Conservation (phyloP, 1,284 basidiomycete species). For the Ceratobasidium sp. region DNA sequence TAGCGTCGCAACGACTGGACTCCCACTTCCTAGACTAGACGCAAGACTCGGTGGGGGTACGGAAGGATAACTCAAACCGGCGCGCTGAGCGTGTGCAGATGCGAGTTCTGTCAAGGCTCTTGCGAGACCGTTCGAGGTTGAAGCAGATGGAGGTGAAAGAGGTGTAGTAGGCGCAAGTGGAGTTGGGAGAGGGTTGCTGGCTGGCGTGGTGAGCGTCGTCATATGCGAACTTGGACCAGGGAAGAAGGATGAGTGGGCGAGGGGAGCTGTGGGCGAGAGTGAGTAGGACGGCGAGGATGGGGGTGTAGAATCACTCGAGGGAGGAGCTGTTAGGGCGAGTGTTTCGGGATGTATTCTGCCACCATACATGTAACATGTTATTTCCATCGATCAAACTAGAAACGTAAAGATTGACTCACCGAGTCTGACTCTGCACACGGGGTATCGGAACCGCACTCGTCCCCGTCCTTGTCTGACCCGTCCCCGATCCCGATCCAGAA, state of each 20-base stretch:
- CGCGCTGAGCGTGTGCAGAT: constrained; percentile 49
- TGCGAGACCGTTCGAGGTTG: constrained; percentile 72
- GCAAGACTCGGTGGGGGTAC: constrained; percentile 77
- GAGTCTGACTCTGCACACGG: too few species aligned
- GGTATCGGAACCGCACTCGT: too few species aligned
- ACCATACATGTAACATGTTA: neutral
- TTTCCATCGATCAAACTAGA: too few species aligned
- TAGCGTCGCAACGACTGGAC: constrained; percentile 57
- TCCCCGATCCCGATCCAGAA: too few species aligned
- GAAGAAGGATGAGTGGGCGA: constrained; percentile 51
- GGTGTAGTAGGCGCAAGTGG: constrained; percentile 16
- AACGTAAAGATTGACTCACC: too few species aligned
- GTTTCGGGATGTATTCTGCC: constrained; percentile 29
- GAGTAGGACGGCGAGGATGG: constrained; percentile 72
- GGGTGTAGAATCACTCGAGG: constrained; percentile 66
- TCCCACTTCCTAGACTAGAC: constrained; percentile 75
- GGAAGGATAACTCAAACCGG: constrained; percentile 67
- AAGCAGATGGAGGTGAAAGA: constrained; percentile 60
- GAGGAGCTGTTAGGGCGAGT: constrained; percentile 58
- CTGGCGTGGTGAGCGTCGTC: constrained; percentile 36
- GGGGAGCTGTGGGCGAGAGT: constrained; percentile 66
- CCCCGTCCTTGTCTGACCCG: too few species aligned
- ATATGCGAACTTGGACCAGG: constrained; percentile 59
- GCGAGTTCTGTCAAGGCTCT: constrained; percentile 57
- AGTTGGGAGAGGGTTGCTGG: constrained; percentile 38